phyloP scores from a whole-genome alignment of 1,139 yeast species.

The Candida albicans region DNA sequence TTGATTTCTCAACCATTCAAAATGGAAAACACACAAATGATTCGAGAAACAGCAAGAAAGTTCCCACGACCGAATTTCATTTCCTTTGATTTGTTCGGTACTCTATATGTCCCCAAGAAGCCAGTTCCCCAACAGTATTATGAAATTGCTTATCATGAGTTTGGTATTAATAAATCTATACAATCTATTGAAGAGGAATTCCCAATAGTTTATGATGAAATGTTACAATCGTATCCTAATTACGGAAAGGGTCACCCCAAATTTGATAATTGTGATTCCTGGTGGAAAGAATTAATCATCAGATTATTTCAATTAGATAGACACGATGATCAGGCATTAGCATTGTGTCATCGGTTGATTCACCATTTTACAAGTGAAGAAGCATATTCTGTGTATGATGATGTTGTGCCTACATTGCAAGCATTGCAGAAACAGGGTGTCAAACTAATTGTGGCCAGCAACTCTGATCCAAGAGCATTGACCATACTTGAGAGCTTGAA shows the following conservation, averaged over 20 bases:
- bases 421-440: conserved; percentile 32
- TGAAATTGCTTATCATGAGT: conserved; percentile 39
- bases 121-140: conserved; percentile 57
- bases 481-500: conserved; percentile 48
- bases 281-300: conserved; percentile 61
- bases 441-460: conserved; percentile 50
- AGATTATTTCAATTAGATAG: conserved; percentile 36
- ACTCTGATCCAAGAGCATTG: conserved; percentile 57
- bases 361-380: conserved; percentile 46
- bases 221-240: conserved; percentile 48
- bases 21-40: conserved; percentile 23
- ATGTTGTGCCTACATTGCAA: conserved; percentile 49
- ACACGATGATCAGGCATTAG: conserved; percentile 19
- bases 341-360: conserved; percentile 41
- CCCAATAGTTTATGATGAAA: conserved; percentile 26
- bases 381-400: conserved; percentile 56
- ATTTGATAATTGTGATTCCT: conserved; percentile 35
- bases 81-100: conserved; percentile 69
- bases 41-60: conserved; percentile 29
- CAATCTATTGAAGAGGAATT: conserved; percentile 29
- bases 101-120: conserved; percentile 57
- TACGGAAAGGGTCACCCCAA: conserved; percentile 50
- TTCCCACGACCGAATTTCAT: conserved; percentile 50
- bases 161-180: conserved; percentile 40
- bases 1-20: conserved; percentile 31